A percentile compares a stretch with the other conserved stretches of the same genome.
Evolutionary conservation across 148 eudicot genomes (phyloP).

Genomic region (Chenopodium berlandieri): DNA sequence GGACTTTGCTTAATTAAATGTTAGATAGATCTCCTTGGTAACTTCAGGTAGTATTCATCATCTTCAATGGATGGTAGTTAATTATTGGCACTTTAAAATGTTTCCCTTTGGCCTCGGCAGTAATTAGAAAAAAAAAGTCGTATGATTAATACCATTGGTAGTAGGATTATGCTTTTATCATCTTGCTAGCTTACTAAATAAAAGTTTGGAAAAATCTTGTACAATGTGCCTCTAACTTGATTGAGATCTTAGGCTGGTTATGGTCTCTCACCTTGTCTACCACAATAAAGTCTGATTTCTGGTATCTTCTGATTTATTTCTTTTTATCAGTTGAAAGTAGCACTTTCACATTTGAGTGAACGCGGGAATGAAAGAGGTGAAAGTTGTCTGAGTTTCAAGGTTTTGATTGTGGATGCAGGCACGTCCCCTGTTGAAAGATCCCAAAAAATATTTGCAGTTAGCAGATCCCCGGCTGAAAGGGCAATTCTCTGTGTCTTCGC

Average conservation of each 20-base stretch:
- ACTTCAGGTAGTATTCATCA: not conserved
- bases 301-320: not conserved
- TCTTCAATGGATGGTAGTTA: not conserved
- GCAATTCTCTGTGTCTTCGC: conserved; percentile 32
- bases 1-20: too few relatives aligned
- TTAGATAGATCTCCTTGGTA: not conserved
- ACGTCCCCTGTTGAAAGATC: conserved; percentile 45
- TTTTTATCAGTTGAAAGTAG: not conserved
- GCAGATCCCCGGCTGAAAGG: conserved; percentile 67
- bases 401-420: conserved; percentile 37
- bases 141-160: not conserved
- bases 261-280: not conserved
- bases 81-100: not conserved
- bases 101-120: not conserved
- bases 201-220: not conserved
- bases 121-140: not conserved
- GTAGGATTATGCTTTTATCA: not conserved
- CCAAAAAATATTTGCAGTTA: conserved; percentile 32
- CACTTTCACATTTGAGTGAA: not conserved
- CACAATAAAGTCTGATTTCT: not conserved
- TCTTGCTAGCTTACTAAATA: not conserved
- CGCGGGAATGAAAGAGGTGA: not conserved
- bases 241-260: not conserved
- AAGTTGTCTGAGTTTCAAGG: not conserved
- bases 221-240: not conserved